A percentile compares a stretch with the other conserved stretches of the same genome.
Evolutionary conservation across 495 filamentous ascomycete species (phyloP).

Genomic region (Venustampulla echinocandica): DNA sequence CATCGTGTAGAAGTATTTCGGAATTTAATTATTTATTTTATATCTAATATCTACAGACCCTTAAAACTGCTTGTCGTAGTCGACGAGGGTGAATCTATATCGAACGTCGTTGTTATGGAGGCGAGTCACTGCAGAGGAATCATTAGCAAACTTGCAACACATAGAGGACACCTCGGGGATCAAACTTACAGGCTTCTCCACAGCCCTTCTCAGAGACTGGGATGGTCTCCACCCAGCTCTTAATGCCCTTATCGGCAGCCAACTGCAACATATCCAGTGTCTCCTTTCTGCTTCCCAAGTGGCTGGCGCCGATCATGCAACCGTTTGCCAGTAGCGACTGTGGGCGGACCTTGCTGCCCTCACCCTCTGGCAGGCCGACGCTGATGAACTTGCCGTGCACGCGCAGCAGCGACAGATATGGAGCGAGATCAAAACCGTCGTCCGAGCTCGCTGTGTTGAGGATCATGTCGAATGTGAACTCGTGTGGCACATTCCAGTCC

Average conservation of each 20-base stretch:
- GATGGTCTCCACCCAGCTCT: constrained; percentile 71
- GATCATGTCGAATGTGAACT: constrained; percentile 64
- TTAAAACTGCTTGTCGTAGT: no score
- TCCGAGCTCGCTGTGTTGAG: constrained; percentile 65
- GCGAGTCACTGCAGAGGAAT: no score
- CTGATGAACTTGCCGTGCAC: constrained; percentile 65
- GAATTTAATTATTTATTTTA: no score
- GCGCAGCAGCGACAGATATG: constrained; percentile 60
- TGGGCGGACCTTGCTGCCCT: constrained; percentile 44
- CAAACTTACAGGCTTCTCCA: no score
- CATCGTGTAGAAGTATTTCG: no score
- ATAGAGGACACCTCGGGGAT: no score
- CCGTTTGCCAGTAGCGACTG: constrained; percentile 68
- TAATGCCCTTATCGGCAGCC: constrained; percentile 67
- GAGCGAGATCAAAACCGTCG: constrained; percentile 51
- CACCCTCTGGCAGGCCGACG: constrained; percentile 20
- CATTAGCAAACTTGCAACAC: no score
- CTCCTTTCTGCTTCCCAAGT: constrained; percentile 71
- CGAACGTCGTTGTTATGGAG: no score
- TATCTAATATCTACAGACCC: no score
- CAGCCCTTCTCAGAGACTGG: constrained; percentile 33
- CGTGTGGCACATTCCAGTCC: constrained; percentile 46
- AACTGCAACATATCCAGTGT: constrained; percentile 72
- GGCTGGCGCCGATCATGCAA: constrained; percentile 65
- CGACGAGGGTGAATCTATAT: no score